A percentile compares a stretch with the other conserved stretches of the same genome.
Conservation (phyloP, 2,329 filamentous ascomycete species). For the Calonectria hongkongensis region DNA sequence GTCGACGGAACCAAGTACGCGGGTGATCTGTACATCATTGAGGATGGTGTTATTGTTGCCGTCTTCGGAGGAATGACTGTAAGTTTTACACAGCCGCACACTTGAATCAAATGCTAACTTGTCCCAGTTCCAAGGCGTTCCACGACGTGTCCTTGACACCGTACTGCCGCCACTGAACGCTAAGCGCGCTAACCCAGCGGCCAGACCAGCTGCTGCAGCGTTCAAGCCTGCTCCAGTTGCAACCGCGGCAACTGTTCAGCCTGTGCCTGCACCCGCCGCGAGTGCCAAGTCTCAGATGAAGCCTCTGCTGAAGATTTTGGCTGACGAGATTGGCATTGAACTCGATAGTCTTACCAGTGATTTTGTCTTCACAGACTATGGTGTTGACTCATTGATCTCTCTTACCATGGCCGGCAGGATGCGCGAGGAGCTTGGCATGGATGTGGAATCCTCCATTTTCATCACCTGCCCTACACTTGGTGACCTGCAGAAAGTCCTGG, state of each 20-base stretch:
- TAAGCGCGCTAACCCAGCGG: conserved; percentile 10
- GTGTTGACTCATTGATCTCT: conserved; percentile 29
- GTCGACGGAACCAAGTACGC: conserved; percentile 23
- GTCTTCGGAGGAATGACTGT: conserved; percentile 22
- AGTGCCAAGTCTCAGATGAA: conserved; percentile 23
- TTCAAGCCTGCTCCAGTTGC: not conserved
- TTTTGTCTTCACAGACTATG: conserved; percentile 1
- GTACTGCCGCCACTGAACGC: conserved; percentile 2
- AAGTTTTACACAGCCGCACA: conserved; percentile 1
- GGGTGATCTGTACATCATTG: conserved; percentile 26
- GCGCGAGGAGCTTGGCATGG: conserved; percentile 20
- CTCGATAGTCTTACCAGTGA: not conserved
- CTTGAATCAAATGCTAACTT: conserved; percentile 3
- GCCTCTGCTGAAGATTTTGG: conserved; percentile 18
- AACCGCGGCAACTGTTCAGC: conserved; percentile 9
- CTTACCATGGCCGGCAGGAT: conserved; percentile 25
- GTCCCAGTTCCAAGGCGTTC: conserved; percentile 20
- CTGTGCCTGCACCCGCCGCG: not conserved
- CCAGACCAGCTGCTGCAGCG: not conserved
- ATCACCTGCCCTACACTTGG: conserved; percentile 19
- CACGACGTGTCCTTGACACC: conserved; percentile 19
- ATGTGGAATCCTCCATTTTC: conserved; percentile 18
- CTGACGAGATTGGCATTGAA: conserved; percentile 28
- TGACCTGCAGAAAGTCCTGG: conserved; percentile 16
- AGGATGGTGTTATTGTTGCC: conserved; percentile 22